Conservation (phyloP, 78 protist species). For the Acrasis kona region DNA sequence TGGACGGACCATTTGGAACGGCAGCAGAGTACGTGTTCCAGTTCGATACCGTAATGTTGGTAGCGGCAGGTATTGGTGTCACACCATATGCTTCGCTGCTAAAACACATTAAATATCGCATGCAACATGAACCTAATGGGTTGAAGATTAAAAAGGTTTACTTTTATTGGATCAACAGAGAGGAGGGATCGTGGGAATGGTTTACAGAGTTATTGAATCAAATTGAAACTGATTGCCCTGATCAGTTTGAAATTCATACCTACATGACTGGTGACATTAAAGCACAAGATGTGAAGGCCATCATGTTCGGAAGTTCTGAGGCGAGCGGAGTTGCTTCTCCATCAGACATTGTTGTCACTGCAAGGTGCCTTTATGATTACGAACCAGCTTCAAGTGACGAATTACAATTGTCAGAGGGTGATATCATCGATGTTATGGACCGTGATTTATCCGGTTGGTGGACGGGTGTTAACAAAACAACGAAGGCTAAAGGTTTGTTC, state of each 20-base stretch:
- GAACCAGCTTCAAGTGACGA: conserved; percentile 41
- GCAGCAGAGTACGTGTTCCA: conserved; percentile 56
- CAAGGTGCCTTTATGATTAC: not conserved
- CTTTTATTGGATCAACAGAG: conserved; percentile 66
- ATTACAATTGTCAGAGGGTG: not conserved
- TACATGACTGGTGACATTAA: conserved; percentile 60
- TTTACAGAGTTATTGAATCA: conserved; percentile 30
- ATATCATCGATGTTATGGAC: not conserved
- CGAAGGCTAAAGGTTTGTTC: not conserved
- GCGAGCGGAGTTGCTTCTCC: too few species aligned
- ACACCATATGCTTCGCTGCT: conserved; percentile 84
- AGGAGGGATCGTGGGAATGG: conserved; percentile 61
- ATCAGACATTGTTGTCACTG: too few species aligned
- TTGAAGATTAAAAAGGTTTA: conserved; percentile 43
- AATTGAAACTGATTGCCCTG: conserved; percentile 28
- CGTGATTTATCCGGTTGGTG: not conserved
- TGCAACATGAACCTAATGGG: not conserved
- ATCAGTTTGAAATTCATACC: conserved; percentile 47
- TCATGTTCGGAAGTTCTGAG: conserved; percentile 42
- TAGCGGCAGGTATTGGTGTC: conserved; percentile 84
- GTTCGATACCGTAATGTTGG: conserved; percentile 29
- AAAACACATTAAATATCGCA: conserved; percentile 44
- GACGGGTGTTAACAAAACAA: not conserved
- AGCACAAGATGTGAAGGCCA: conserved; percentile 47
- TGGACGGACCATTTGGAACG: conserved; percentile 88